A percentile compares a stretch with the other conserved stretches of the same genome.
Conservation (phyloP, 1,284 basidiomycete species). For the Pyrrhoderma lamaoense region DNA sequence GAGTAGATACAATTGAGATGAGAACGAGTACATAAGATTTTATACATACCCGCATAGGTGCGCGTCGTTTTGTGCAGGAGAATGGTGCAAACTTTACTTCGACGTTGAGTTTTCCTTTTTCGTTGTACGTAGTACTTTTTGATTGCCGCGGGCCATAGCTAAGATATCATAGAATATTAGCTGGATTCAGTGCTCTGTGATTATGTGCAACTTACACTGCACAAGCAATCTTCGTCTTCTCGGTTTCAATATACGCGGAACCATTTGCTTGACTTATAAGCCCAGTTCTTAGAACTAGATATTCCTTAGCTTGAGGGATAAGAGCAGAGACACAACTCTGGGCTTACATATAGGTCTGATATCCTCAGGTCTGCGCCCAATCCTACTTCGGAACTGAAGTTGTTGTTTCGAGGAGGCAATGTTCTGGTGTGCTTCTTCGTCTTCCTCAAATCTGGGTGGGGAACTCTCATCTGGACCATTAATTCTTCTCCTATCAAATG, state of each 20-base stretch:
- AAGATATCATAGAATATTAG: no score
- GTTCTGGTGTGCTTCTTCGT: conserved; percentile 20
- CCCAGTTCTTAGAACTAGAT: conserved; percentile 80
- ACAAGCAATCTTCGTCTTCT: conserved; percentile 86
- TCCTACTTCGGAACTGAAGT: conserved; percentile 27
- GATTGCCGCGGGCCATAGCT: conserved; percentile 94
- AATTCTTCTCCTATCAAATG: conserved; percentile 79
- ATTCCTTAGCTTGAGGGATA: neutral
- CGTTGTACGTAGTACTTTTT: conserved; percentile 71
- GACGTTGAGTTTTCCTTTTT: conserved; percentile 85
- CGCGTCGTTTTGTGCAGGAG: conserved; percentile 67
- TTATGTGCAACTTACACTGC: conserved; percentile 85
- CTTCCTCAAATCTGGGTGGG: conserved; percentile 49
- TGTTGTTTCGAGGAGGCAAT: conserved; percentile 28
- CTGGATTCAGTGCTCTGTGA: no score
- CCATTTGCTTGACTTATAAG: conserved; percentile 91
- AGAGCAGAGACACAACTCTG: conserved; percentile 18
- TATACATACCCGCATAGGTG: conserved; percentile 75
- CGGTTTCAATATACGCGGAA: conserved; percentile 91
- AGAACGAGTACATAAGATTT: conserved; percentile 7
- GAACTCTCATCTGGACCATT: conserved; percentile 83
- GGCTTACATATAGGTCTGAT: conserved; percentile 80
- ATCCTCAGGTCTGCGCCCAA: conserved; percentile 48
- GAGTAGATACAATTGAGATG: neutral
- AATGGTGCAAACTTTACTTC: conserved; percentile 97